These are phyloP conservation scores for Isoetes taiwanensis DNA, from an alignment of 75 land plant genomes.

Conservation along the genomic window DNA sequence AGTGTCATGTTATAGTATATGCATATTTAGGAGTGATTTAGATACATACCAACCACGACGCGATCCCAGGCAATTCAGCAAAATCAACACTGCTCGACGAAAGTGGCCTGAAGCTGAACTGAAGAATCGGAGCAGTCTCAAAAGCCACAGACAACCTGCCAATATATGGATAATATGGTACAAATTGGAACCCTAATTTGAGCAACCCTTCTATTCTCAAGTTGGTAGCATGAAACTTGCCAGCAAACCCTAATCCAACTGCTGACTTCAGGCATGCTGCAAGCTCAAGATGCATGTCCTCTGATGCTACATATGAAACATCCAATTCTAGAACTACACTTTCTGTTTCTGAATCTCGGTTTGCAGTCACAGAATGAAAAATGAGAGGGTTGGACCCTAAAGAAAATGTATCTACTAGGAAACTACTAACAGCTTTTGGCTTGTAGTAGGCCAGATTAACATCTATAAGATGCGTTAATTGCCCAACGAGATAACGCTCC, in stretches of 20 bases:
- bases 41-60: slow-evolving; percentile 22
- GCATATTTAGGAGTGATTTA: too few species aligned
- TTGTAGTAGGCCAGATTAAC: slow-evolving; percentile 10
- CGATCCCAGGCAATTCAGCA: slow-evolving; percentile 18
- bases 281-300: slow-evolving; percentile 22
- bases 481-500: too few species aligned
- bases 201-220: slow-evolving; percentile 18
- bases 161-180: slow-evolving; percentile 17
- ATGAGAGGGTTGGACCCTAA: slow-evolving; percentile 16
- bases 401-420: slow-evolving; percentile 3
- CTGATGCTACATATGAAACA: slow-evolving; percentile 17
- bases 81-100: slow-evolving; percentile 18
- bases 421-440: slow-evolving; percentile 7
- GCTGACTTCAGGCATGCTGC: slow-evolving; percentile 11
- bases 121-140: slow-evolving; percentile 13
- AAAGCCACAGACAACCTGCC: slow-evolving; percentile 16
- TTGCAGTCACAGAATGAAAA: slow-evolving; percentile 9
- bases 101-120: slow-evolving; percentile 18
- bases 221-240: slow-evolving; percentile 19
- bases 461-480: background rate
- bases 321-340: slow-evolving; percentile 15
- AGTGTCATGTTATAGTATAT: too few species aligned
- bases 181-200: slow-evolving; percentile 15
- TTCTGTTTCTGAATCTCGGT: background rate
- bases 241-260: slow-evolving; percentile 14